Evolutionary conservation across 768 basidiomycete species (phyloP), one percentile per base, ranked within the genome.

Genomic region (Lentinula raphanica): DNA sequence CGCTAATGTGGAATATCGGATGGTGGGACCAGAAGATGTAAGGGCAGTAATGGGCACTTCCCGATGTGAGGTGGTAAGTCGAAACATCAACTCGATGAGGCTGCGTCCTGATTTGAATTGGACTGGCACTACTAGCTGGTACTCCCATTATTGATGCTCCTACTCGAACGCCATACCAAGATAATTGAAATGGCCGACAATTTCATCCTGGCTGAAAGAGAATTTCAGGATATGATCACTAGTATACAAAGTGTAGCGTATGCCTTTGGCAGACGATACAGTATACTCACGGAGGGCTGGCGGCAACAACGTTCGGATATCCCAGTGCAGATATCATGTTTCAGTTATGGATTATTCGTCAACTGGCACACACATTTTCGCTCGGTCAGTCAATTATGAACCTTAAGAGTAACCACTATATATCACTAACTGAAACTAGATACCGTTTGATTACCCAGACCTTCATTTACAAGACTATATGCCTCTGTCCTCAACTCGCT

Each of bases 231-330:
- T 2, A 64, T 64, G 61, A 49, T 54, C 2, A 54, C 55, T 21
- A 58, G 59, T 49, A 48, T 64, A 8, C 48, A 58, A 19, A 62
- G 59, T 49, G 46, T 64, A 11, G 28, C 46, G 23, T 40, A 44
- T n/a, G 58, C 59, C 19, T 64, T 64, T 58, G 56, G 58, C 9
- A 58, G 49, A 15, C 27, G 63, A 46, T 64, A 60, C 40, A 46
- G 54, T 45, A 60, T 60, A 19, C 54, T 64, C 28, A 40, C 59
- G 23, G 63, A 62, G 28, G 57, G 63, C 49, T 64, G 63, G 63
- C 44, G 59, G 13, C 61, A 64, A 36, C 63, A 62, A 45, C 32
- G 61, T 19, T 45, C 60, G 2, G 62, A 63, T 27, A 58, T 59
- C 12, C 12, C 46, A 21, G 6, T 42, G 27, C 51, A 64, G 53